phyloP scores from a whole-genome alignment of 768 basidiomycete species.

The Pleurotus cornucopiae region DNA sequence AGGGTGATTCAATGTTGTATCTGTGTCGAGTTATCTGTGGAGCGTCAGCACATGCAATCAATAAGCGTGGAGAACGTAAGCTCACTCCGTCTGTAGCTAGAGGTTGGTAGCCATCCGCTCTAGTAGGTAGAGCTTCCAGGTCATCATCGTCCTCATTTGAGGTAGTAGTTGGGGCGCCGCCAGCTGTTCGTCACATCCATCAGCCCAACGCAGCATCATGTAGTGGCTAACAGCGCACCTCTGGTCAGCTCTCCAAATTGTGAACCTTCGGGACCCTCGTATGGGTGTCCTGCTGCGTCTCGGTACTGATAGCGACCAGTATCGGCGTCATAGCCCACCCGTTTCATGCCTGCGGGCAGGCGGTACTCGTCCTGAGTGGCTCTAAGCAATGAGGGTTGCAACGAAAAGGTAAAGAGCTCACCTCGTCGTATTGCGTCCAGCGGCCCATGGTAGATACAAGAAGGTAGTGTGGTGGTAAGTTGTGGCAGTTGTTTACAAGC shows the following conservation, averaged over 20 bases:
- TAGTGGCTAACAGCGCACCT: conserved; percentile 24
- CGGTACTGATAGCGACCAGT: conserved; percentile 62
- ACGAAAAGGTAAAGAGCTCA: background rate
- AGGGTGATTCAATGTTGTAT: conserved; percentile 33
- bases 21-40: background rate
- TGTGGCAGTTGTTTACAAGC: background rate
- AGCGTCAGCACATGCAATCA: background rate
- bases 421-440: conserved; percentile 23
- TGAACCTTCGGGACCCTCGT: conserved; percentile 57
- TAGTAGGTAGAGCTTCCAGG: conserved; percentile 50
- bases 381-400: background rate
- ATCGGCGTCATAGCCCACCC: conserved; percentile 78
- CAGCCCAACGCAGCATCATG: background rate
- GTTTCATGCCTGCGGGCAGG: conserved; percentile 54
- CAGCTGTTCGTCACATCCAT: background rate
- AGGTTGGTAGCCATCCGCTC: conserved; percentile 54
- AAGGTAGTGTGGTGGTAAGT: background rate
- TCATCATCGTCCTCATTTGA: conserved; percentile 32
- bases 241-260: conserved; percentile 55
- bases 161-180: conserved; percentile 1
- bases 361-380: conserved; percentile 42
- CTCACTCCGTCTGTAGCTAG: conserved; percentile 50
- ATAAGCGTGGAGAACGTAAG: background rate
- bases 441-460: conserved; percentile 18
- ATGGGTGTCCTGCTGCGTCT: conserved; percentile 49